phyloP scores from a whole-genome alignment of 148 eudicot genomes.

The Silene uniflora region DNA sequence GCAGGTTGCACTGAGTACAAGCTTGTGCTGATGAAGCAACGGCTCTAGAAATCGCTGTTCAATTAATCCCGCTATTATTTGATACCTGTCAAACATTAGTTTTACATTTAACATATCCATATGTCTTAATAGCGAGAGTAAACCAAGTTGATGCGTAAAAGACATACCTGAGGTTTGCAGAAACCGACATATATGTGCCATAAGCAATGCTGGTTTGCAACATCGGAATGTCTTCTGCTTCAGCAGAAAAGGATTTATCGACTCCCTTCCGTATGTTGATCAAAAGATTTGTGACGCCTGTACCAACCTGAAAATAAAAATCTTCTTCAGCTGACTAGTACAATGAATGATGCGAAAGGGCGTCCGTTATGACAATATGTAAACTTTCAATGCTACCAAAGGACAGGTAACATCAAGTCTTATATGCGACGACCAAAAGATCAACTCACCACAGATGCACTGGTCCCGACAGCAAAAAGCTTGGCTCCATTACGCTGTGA shows the following conservation, averaged over 20 bases:
- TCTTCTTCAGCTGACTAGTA: background rate
- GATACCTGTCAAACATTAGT: slow-evolving; percentile 47
- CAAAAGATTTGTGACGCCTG: slow-evolving; percentile 69
- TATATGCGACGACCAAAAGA: background rate
- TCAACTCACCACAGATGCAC: slow-evolving; percentile 68
- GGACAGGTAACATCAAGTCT: no score
- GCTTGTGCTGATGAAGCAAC: slow-evolving; percentile 68
- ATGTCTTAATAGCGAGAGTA: no score
- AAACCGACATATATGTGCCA: slow-evolving; percentile 78
- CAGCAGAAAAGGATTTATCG: slow-evolving; percentile 72
- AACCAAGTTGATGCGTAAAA: no score
- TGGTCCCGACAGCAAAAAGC: slow-evolving; percentile 77
- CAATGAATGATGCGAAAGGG: background rate
- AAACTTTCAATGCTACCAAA: no score
- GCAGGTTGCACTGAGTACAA: slow-evolving; percentile 63
- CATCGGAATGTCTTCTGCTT: slow-evolving; percentile 84
- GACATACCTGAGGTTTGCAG: slow-evolving; percentile 77
- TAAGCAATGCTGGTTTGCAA: slow-evolving; percentile 70
- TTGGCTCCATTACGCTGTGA: slow-evolving; percentile 86
- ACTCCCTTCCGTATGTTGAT: slow-evolving; percentile 58
- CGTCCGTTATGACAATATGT: no score
- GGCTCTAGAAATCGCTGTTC: slow-evolving; percentile 85
- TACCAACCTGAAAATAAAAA: slow-evolving; percentile 56
- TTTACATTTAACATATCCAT: no score
- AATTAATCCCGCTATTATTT: slow-evolving; percentile 74